Evolutionary conservation across 139 green algal species (phyloP).

Genomic region (Chlamydomonas sphaeroides): DNA sequence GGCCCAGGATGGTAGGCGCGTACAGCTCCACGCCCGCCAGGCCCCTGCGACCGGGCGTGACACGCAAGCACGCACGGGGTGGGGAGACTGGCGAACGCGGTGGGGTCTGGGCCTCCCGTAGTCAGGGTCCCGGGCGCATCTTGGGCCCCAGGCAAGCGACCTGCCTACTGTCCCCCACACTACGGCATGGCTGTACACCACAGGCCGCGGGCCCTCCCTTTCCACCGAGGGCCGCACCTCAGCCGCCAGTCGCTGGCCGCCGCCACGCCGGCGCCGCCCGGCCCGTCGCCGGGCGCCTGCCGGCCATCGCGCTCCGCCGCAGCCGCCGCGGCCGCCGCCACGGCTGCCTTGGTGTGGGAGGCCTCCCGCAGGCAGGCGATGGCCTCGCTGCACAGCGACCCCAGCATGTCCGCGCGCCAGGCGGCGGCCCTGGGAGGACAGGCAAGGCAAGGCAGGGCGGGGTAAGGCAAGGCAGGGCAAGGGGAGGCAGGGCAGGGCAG

Average conservation of each 20-base stretch:
- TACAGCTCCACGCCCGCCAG: constrained; percentile 6
- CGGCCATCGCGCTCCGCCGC: neutral
- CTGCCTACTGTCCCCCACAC: no score
- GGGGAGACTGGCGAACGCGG: neutral
- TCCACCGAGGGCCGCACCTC: neutral
- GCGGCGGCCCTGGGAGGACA: constrained; percentile 30
- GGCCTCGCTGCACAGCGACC: constrained; percentile 47
- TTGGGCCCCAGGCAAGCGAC: no score
- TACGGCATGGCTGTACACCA: no score
- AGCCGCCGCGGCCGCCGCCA: neutral
- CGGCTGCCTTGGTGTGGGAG: neutral
- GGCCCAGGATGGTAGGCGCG: constrained; percentile 12
- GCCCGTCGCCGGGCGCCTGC: neutral
- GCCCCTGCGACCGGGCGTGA: neutral
- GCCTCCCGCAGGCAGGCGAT: constrained; percentile 21
- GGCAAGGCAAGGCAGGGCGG: no score
- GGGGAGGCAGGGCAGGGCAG: no score
- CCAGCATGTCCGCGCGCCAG: constrained; percentile 53
- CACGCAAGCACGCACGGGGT: no score
- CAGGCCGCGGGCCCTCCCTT: no score
- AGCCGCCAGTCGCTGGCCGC: neutral
- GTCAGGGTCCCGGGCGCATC: neutral
- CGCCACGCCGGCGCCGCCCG: neutral
- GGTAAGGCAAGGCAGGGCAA: no score
- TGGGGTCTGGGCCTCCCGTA: no score